Base-by-base conservation (phyloP, 352 stramenopile genomes). In the Plasmopara halstedii region DNA sequence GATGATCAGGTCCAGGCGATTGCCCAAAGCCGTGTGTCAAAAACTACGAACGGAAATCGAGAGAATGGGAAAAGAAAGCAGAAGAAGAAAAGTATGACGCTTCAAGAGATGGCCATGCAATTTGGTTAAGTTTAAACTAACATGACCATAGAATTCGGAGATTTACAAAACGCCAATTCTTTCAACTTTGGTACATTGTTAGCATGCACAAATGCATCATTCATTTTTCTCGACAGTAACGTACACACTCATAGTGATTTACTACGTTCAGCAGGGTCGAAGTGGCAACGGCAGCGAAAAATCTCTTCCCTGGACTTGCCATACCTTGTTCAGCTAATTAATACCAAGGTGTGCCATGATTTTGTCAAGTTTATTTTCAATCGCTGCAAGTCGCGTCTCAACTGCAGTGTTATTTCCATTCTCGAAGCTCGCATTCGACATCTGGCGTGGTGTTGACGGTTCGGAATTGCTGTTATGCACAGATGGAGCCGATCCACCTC, bases 301-400 rank as follows among this genome's bases (percentile, higher is more conserved):
- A 25, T 54, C 26, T 17, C 44, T 55, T 18, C 45, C 25, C 22
- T 2, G 14, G 20, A 14, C 18, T 8, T 33, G 7, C n/a, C n/a
- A n/a, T n/a, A n/a, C n/a, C 25, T 11, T 33, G 34, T 10, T 22
- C 11, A 27, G 7, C 35, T 54, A 86, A 53, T 56, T 77, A 46
- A 84, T 83, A 42, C 80, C 80, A 8, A 95, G 58, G 41, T 93
- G 78, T 20, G 71, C 68, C 68, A 95, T 78, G 59, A 95, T 89
- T 62, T 93, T 93, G 71, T 95, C 79, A 26, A 95, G 71, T 37
- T 95, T 95, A 49, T 55, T 65, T 46, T 95, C 84, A 50, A 95
- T 90, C 1, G 76, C 56, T 21, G 61, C 61, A 26, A 95, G 66
- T 14, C 83, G 69, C 14, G 76, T 56, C 20, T 94, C 80, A 32